Base-by-base conservation (phyloP, 225 moss, liverwort and hornwort species). In the Polytrichum formosum region DNA sequence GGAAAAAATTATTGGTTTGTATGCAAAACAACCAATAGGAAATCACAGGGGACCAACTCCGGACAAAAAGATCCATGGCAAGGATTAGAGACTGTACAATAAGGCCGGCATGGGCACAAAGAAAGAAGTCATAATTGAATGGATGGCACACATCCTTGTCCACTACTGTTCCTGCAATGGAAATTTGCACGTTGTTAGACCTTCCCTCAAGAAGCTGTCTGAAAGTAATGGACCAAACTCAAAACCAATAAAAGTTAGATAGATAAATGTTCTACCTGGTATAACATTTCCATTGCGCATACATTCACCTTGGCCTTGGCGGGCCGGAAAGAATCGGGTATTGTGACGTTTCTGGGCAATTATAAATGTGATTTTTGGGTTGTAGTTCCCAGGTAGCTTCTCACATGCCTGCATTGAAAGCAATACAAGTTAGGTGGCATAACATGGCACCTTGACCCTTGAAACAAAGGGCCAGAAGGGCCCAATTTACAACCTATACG, bases 91-190 rank as follows among this genome's bases (percentile, higher is more conserved):
- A 61, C 5, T 80, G 73, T 68, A 89, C 89, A 33, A 89, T 89
- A 8, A 86, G 53, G 61, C 89, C 89, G 0, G 67, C 58, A 5
- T 89, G 89, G 62, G 86, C 83, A 37, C 79, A 81, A 0, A 89
- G 81, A 56, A 81, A 89, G 46, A 89, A 89, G 66, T 89, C 89
- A 7, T 85, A 83, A 18, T 85, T 83, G 6, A 78, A 74, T 18
- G 89, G 89, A 67, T 89, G 85, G 54, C 85, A 85, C 10, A 89
- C 83, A 28, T 85, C 81, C 6, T 70, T 78, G 55, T 89, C 89
- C 1, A 89, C 76, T 16, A 89, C 72, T 0, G 89, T 89, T 13
- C 89, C 89, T 89, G 74, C 54, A 30, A 64, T 18, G 58, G 6
- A 58, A 20, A 0, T 20, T 20, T 20, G 8, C 58, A 22, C 58